Evolutionary conservation across 2,329 filamentous ascomycete species (phyloP), one percentile per base, ranked within the genome.

Genomic region (Phialophora macrospora): DNA sequence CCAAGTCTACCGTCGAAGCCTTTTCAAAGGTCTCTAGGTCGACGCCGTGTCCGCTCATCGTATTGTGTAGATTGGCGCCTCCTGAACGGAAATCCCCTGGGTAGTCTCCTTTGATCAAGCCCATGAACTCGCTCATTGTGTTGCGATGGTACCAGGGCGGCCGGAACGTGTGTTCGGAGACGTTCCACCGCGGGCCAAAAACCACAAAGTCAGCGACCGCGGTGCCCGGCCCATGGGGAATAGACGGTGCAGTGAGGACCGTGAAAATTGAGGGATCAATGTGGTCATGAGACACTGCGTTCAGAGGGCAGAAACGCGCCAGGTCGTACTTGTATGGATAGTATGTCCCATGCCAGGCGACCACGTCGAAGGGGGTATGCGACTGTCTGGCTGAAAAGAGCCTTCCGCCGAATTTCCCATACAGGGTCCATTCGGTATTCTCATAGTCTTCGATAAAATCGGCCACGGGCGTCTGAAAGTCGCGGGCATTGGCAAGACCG

Each of bases 311-410:
- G 48, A 79, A 79, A 34, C 77, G 78, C 32, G 74, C 77, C 63
- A 80, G 64, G 41, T 77, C 77, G 60, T 79, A 80, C 69, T 80
- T 80, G 70, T 76, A 79, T 4, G 77, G 77, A 3, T 75, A 77
- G 71, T 89, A 88, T 62, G 85, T 87, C n/a, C 88, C 88, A 71
- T 90, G 88, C 88, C 88, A 90, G 1, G 87, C 88, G 0, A 90
- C 86, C 0, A 90, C 88, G 70, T 91, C 88, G 72, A 90, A 91
- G 0, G 88, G 88, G 1, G 84, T 87, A 73, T 90, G 88, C 24
- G 80, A 80, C 73, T 91, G 88, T 26, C 81, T 81, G 60, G 83
- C 86, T 20, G 78, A 79, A 72, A 88, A 89, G 48, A 89, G 83
- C 49, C 83, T 81, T 1, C 87, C 87, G 1, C 81, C 82, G 54